A percentile compares a stretch with the other conserved stretches of the same genome.
Evolutionary conservation across 352 stramenopile species (phyloP).

Genomic region (Phytophthora foliorum): DNA sequence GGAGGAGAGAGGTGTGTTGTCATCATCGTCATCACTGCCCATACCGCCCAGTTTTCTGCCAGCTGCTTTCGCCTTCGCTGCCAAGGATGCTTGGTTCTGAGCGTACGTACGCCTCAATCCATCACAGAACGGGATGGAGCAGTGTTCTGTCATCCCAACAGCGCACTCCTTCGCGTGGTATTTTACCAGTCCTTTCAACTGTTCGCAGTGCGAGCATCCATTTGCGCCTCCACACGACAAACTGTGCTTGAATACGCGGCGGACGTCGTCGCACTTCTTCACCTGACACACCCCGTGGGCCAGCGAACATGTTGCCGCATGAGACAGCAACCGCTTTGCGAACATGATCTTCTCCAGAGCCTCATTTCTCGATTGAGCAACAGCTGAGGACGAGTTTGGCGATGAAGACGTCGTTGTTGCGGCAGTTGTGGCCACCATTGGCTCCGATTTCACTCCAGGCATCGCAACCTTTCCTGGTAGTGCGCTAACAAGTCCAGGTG

Average conservation of each 20-base stretch:
- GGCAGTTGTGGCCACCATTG: neutral
- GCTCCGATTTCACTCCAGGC: slow-evolving; percentile 46
- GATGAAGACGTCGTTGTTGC: slow-evolving; percentile 22
- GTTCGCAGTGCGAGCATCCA: slow-evolving; percentile 82
- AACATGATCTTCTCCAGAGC: slow-evolving; percentile 88
- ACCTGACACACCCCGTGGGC: slow-evolving; percentile 74
- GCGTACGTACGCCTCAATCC: slow-evolving; percentile 68
- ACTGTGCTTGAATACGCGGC: slow-evolving; percentile 89
- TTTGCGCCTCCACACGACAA: slow-evolving; percentile 74
- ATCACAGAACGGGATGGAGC: slow-evolving; percentile 88
- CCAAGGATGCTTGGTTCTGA: slow-evolving; percentile 49
- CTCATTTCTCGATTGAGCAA: slow-evolving; percentile 58
- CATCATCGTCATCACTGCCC: slow-evolving; percentile 71
- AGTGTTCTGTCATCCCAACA: slow-evolving; percentile 70
- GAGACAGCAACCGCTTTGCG: slow-evolving; percentile 82
- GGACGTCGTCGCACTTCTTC: slow-evolving; percentile 90
- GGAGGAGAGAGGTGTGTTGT: slow-evolving; percentile 79
- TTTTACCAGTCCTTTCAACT: slow-evolving; percentile 86
- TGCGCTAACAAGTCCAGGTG: slow-evolving; percentile 21
- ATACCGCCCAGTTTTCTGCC: slow-evolving; percentile 21
- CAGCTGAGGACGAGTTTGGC: slow-evolving; percentile 24
- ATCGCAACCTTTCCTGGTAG: slow-evolving; percentile 10
- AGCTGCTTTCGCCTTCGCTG: slow-evolving; percentile 41
- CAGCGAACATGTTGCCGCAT: slow-evolving; percentile 75
- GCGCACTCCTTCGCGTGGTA: slow-evolving; percentile 86